phyloP scores from a whole-genome alignment of 169 alveolate species.

The Plasmodium reichenowi region DNA sequence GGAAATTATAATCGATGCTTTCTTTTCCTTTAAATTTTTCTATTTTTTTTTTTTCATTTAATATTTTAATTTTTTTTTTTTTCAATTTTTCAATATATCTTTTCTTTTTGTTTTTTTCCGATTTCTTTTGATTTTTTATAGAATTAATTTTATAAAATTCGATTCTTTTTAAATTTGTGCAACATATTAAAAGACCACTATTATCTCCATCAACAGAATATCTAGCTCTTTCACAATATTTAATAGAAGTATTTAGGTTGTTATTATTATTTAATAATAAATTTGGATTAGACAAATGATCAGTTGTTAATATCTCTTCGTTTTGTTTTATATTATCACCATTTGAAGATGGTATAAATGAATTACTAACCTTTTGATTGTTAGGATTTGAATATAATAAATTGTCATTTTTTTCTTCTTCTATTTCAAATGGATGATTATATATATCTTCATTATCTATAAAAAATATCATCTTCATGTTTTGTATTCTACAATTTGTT shows the following conservation, averaged over 20 bases:
- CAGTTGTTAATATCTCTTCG: not conserved
- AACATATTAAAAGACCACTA: slow-evolving; percentile 54
- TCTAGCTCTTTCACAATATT: slow-evolving; percentile 46
- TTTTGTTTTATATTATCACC: too few species aligned
- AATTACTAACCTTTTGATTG: not conserved
- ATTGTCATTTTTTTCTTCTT: slow-evolving; percentile 4
- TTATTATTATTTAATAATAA: slow-evolving; percentile 12
- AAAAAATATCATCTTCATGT: slow-evolving; percentile 44
- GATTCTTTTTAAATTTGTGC: slow-evolving; percentile 56
- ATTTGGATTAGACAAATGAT: not conserved
- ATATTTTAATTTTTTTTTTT: slow-evolving; percentile 41
- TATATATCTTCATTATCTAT: slow-evolving; percentile 13
- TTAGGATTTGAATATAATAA: not conserved
- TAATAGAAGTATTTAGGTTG: slow-evolving; percentile 2
- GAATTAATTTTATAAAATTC: slow-evolving; percentile 75
- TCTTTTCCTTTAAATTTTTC: slow-evolving; percentile 64
- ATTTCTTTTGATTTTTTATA: slow-evolving; percentile 72
- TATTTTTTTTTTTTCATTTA: slow-evolving; percentile 42
- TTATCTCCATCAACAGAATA: slow-evolving; percentile 63
- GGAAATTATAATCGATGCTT: slow-evolving; percentile 24
- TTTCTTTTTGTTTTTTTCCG: slow-evolving; percentile 69
- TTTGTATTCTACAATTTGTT: slow-evolving; percentile 15
- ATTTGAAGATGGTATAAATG: not conserved
- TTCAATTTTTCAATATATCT: slow-evolving; percentile 67
- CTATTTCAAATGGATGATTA: not conserved